Evolutionary conservation across 768 basidiomycete species (phyloP).

Genomic region (Suillus lakei): DNA sequence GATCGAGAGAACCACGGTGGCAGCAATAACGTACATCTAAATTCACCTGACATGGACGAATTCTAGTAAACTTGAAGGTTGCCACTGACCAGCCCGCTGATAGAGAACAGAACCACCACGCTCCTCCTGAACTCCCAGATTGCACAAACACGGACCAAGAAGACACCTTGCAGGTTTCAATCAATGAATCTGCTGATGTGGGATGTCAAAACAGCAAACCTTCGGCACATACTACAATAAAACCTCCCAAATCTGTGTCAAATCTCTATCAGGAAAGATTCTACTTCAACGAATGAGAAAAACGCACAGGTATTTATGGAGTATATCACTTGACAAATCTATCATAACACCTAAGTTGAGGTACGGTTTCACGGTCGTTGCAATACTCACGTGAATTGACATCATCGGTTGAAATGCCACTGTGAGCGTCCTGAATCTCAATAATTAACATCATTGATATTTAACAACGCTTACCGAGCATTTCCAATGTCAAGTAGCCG

Average conservation of each 20-base stretch:
- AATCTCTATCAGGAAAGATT: neutral
- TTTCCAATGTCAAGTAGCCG: neutral
- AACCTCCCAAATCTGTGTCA: neutral
- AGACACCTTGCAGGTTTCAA: neutral
- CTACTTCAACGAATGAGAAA: neutral
- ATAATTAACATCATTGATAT: no score
- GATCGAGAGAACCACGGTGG: neutral
- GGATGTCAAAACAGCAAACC: neutral
- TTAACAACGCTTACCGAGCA: neutral
- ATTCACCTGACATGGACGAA: neutral
- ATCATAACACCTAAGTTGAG: neutral
- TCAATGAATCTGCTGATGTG: no score
- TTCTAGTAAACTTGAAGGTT: neutral
- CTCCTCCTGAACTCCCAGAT: constrained; percentile 3
- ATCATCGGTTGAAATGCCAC: constrained; percentile 3
- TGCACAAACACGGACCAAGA: neutral
- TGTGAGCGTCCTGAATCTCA: neutral
- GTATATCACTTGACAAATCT: constrained; percentile 4
- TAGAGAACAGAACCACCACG: neutral
- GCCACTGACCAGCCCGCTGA: neutral
- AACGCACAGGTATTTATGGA: neutral
- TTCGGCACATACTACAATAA: constrained; percentile 4
- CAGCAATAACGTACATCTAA: neutral
- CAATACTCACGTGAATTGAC: constrained; percentile 2
- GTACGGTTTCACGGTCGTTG: neutral